These are phyloP conservation scores for Rhypophila decipiens DNA, from an alignment of 495 filamentous ascomycete genomes.

Conservation along the genomic window DNA sequence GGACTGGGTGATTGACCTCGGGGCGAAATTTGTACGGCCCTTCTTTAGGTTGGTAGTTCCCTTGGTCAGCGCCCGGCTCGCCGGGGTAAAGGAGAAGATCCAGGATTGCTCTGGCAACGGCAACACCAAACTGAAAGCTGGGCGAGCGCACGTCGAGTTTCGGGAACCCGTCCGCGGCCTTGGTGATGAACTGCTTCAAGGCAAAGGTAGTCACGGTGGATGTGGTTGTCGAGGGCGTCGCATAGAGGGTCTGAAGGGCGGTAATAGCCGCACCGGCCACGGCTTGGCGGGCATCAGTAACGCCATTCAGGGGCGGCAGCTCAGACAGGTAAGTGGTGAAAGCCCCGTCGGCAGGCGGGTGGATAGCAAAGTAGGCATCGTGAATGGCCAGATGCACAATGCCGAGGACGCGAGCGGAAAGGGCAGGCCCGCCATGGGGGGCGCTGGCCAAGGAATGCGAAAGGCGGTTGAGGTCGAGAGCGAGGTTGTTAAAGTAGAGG, in stretches of 20 bases:
- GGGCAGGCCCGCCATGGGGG: constrained; percentile 3
- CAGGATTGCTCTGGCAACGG: neutral
- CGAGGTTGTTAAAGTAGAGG: constrained; percentile 7
- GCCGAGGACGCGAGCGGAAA: constrained; percentile 4
- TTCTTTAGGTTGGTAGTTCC: constrained; percentile 2
- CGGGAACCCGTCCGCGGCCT: neutral
- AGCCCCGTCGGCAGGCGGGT: constrained; percentile 3
- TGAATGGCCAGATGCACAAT: constrained; percentile 7
- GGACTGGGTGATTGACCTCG: constrained; percentile 1
- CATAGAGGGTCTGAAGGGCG: constrained; percentile 1
- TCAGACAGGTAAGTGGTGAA: constrained; percentile 3
- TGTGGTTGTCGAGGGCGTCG: neutral
- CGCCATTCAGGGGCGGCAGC: constrained; percentile 3
- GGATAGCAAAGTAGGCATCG: constrained; percentile 6
- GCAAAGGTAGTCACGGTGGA: constrained; percentile 2
- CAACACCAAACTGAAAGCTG: neutral
- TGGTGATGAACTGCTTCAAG: constrained; percentile 1
- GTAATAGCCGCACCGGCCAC: constrained; percentile 3
- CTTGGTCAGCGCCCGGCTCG: constrained; percentile 4
- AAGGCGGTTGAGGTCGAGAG: constrained; percentile 6
- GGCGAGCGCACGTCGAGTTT: neutral
- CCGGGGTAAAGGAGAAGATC: constrained; percentile 5
- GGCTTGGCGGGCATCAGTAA: neutral
- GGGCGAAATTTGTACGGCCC: constrained; percentile 2
- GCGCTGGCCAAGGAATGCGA: constrained; percentile 5